Conservation (phyloP, 495 filamentous ascomycete species). For the Aspergillus carlsbadensis region DNA sequence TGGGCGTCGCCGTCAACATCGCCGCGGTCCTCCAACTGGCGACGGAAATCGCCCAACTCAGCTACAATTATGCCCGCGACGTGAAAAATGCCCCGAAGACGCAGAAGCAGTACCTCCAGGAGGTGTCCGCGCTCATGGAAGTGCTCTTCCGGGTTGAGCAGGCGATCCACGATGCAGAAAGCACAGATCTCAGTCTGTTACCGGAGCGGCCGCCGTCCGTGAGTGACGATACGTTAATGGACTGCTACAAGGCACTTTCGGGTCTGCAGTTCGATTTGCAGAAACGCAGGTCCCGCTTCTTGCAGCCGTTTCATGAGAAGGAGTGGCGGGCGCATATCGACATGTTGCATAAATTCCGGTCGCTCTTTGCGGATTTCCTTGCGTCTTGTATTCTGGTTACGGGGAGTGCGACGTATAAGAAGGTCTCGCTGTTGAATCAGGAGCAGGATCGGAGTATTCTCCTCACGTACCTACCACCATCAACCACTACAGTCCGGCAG, state of each 20-base stretch:
- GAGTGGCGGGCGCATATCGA: constrained; percentile 8
- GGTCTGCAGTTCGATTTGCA: constrained; percentile 11
- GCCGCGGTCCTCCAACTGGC: constrained; percentile 1
- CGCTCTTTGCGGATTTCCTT: constrained; percentile 9
- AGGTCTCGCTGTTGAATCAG: neutral
- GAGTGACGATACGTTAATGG: constrained; percentile 7
- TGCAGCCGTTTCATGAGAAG: constrained; percentile 12
- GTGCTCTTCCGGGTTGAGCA: constrained; percentile 16
- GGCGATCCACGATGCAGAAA: constrained; percentile 7
- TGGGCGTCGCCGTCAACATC: constrained; percentile 10
- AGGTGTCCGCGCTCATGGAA: constrained; percentile 17
- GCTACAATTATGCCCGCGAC: constrained; percentile 17
- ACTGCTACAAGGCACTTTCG: constrained; percentile 14
- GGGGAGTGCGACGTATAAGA: constrained; percentile 1
- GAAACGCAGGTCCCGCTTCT: constrained; percentile 10
- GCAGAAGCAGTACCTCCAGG: constrained; percentile 17
- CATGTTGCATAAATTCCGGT: constrained; percentile 1
- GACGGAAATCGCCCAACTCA: constrained; percentile 11
- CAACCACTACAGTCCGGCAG: neutral
- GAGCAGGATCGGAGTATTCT: neutral
- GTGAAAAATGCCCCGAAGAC: constrained; percentile 18
- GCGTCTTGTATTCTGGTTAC: neutral
- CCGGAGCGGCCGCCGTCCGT: constrained; percentile 10
- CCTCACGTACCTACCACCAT: neutral
- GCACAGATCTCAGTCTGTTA: constrained; percentile 2